Evolutionary conservation across 2,329 filamentous ascomycete species (phyloP).

Genomic region (Paracoccidioides brasiliensis): DNA sequence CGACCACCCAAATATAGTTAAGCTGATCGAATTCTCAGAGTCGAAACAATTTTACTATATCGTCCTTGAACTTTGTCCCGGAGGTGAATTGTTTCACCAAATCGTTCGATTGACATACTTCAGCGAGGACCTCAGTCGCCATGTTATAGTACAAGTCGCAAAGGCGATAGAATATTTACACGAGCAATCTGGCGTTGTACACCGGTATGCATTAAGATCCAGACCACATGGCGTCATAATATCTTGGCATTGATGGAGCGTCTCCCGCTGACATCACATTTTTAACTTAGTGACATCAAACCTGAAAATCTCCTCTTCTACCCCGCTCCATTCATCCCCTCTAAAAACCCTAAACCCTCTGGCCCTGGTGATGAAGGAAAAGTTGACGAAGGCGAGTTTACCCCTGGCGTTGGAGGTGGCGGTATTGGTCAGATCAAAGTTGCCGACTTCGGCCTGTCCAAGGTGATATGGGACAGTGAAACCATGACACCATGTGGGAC

Average conservation of each 20-base stretch:
- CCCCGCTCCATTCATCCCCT: conserved; percentile 67
- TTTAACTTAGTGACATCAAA: conserved; percentile 69
- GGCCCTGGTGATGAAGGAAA: conserved; percentile 92
- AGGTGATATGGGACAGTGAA: conserved; percentile 95
- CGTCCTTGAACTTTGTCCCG: conserved; percentile 83
- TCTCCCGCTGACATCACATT: conserved; percentile 21
- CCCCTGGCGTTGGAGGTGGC: conserved; percentile 65
- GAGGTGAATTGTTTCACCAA: conserved; percentile 94
- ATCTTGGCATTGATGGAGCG: conserved; percentile 6
- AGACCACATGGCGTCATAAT: neutral
- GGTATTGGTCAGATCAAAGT: conserved; percentile 95
- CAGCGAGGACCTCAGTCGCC: conserved; percentile 85
- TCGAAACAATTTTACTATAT: conserved; percentile 96
- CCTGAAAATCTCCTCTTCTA: conserved; percentile 94
- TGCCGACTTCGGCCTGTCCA: conserved; percentile 93
- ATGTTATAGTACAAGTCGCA: conserved; percentile 93
- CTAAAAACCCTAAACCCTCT: conserved; percentile 65
- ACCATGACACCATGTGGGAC: conserved; percentile 99
- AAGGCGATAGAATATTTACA: conserved; percentile 87
- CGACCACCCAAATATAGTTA: conserved; percentile 92
- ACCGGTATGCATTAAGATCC: conserved; percentile 54
- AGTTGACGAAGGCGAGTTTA: conserved; percentile 88
- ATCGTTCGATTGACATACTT: conserved; percentile 98
- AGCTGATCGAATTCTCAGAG: conserved; percentile 85
- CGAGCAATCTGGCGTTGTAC: conserved; percentile 87